Base-by-base conservation (phyloP, 129 eudicot species). In the Chrysanthemum seticuspe region DNA sequence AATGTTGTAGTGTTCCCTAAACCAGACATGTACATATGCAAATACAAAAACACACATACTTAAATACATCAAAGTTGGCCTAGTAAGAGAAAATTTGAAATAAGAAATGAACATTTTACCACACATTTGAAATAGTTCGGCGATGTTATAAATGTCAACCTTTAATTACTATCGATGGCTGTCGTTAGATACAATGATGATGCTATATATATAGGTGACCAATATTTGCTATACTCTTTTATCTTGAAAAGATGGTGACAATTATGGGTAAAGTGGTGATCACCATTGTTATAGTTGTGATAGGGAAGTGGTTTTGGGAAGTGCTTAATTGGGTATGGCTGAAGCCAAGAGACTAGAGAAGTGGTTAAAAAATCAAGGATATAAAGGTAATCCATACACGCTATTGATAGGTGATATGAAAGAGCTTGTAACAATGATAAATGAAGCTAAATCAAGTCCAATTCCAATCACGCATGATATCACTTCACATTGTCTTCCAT, bases 261-360 rank as follows among this genome's bases (percentile, higher is more conserved):
- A n/a, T 0, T n/a, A 9, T 49, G 59, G 63, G 56, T 27, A 18
- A 64, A 67, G 40, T 52, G 57, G 70, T 56, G n/a, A 51, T 68
- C 61, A 5, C 67, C 15, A n/a, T 74, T 14, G 66, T 54, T 47
- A 44, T 74, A 6, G 65, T 51, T 34, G 44, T 61, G 5, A 72
- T 74, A 10, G 16, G 63, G 18, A 34, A 57, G 14, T 77, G 63
- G 76, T 68, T 69, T 19, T 40, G 76, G 73, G 64, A 63, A 61
- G 13, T 72, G 47, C 18, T 84, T 18, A 75, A 84, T 23, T 84
- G 76, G 85, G 73, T 21, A 16, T 80, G 88, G 88, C 12, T 80
- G 71, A 80, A 25, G 57, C 88, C 88, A 84, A 61, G 73, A 63
- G 48, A 61, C 48, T 80, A 34, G 81, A 77, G 67, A 73, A 69